phyloP scores from a whole-genome alignment of 225 moss, liverwort and hornwort genomes.

The Straminergon stramineum region DNA sequence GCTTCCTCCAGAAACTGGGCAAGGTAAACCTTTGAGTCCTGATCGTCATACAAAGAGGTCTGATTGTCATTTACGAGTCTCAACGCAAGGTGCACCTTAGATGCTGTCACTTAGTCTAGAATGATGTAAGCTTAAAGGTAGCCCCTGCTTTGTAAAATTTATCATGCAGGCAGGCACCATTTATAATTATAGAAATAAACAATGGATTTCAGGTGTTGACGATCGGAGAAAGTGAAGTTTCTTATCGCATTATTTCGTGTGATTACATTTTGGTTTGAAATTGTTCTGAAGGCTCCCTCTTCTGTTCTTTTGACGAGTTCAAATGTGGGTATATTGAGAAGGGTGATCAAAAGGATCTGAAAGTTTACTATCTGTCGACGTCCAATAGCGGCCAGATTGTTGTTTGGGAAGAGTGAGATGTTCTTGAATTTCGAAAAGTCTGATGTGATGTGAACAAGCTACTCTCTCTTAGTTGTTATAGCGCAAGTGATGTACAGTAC shows the following conservation, averaged over 20 bases:
- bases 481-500: background rate
- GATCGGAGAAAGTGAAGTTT: background rate
- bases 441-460: background rate
- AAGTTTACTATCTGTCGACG: background rate
- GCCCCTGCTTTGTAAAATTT: background rate
- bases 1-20: background rate
- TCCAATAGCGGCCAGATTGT: background rate
- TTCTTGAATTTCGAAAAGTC: background rate
- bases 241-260: background rate
- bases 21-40: background rate
- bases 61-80: background rate
- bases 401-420: background rate
- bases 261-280: background rate
- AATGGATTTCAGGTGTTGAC: background rate
- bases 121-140: background rate
- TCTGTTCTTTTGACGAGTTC: background rate
- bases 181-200: background rate
- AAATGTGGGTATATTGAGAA: background rate
- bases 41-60: background rate
- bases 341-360: background rate
- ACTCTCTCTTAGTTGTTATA: background rate
- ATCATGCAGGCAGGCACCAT: background rate
- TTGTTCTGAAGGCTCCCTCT: background rate
- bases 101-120: background rate
- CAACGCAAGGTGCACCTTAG: background rate